These are phyloP conservation scores for Pseudogymnoascus sp. DNA, from an alignment of 2,329 filamentous ascomycete species.

Conservation along the genomic window DNA sequence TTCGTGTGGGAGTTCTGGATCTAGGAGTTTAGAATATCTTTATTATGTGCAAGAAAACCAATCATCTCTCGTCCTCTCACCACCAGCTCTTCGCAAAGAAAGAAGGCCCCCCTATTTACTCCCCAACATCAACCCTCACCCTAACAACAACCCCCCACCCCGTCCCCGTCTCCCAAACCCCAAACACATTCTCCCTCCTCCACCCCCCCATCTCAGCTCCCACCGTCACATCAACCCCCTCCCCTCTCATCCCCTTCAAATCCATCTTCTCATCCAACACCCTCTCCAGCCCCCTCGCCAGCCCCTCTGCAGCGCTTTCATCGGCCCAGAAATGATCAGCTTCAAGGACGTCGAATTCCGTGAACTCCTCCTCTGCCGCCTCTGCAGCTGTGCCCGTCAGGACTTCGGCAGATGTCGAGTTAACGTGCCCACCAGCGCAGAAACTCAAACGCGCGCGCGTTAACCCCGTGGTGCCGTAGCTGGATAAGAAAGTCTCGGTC, in stretches of 20 bases:
- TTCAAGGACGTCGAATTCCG: neutral
- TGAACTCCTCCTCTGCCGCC: neutral
- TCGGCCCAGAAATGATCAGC: neutral
- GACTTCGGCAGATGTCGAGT: neutral
- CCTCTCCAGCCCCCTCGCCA: neutral
- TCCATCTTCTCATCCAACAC: neutral
- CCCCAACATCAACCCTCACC: constrained; percentile 12
- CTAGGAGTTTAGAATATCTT: no score
- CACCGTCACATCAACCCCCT: constrained; percentile 19
- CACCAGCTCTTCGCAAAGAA: no score
- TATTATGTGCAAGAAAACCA: no score
- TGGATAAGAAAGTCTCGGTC: neutral
- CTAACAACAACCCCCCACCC: constrained; percentile 23
- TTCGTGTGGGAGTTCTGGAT: no score
- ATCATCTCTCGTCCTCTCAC: no score
- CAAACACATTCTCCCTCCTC: constrained; percentile 62
- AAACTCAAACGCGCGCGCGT: neutral
- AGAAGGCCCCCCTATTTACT: neutral
- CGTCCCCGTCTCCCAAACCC: constrained; percentile 37
- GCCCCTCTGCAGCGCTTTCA: neutral
- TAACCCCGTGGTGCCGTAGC: neutral
- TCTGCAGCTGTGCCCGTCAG: neutral
- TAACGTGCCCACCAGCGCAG: neutral
- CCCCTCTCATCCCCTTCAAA: constrained; percentile 11
- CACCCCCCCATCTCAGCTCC: constrained; percentile 40